Conservation (phyloP, 2,329 filamentous ascomycete genomes). For the Mollisia scopiformis region DNA sequence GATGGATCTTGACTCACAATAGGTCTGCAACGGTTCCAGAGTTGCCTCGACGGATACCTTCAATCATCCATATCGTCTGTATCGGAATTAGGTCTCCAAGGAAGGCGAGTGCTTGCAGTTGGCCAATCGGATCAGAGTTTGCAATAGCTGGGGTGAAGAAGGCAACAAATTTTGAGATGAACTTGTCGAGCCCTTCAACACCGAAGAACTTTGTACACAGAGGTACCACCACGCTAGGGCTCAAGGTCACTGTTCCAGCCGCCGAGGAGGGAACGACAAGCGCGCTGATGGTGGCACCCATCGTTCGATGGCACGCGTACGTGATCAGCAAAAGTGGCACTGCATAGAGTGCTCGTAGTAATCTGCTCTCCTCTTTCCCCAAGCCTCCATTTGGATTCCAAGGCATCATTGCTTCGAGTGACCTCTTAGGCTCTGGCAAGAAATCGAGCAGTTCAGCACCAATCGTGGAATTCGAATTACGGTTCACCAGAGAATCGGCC, state of each 20-base stretch:
- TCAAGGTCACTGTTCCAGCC: not conserved
- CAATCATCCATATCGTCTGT: constrained; percentile 35
- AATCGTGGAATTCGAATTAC: constrained; percentile 23
- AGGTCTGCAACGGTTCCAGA: constrained; percentile 29
- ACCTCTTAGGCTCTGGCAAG: constrained; percentile 32
- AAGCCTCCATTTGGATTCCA: constrained; percentile 34
- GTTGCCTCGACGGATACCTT: constrained; percentile 35
- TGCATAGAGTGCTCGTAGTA: constrained; percentile 28
- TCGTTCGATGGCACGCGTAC: constrained; percentile 22
- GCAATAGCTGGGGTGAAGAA: constrained; percentile 28
- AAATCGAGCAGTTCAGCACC: constrained; percentile 34
- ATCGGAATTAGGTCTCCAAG: constrained; percentile 33
- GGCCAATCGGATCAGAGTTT: constrained; percentile 17
- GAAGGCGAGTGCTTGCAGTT: constrained; percentile 31
- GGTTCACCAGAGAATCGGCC: constrained; percentile 26
- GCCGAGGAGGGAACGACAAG: not conserved
- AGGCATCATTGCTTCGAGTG: constrained; percentile 30
- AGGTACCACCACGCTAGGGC: not conserved
- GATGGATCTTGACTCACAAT: too few species aligned
- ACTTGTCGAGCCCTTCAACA: constrained; percentile 19
- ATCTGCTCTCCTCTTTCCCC: constrained; percentile 31
- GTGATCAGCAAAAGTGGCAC: constrained; percentile 22
- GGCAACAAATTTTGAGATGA: constrained; percentile 23
- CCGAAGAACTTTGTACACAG: constrained; percentile 22
- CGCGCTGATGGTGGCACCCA: constrained; percentile 7